A percentile compares a stretch with the other conserved stretches of the same genome.
These are phyloP conservation scores for Pharus latifolius DNA, from an alignment of 176 grass and related monocot species.

Conservation along the genomic window DNA sequence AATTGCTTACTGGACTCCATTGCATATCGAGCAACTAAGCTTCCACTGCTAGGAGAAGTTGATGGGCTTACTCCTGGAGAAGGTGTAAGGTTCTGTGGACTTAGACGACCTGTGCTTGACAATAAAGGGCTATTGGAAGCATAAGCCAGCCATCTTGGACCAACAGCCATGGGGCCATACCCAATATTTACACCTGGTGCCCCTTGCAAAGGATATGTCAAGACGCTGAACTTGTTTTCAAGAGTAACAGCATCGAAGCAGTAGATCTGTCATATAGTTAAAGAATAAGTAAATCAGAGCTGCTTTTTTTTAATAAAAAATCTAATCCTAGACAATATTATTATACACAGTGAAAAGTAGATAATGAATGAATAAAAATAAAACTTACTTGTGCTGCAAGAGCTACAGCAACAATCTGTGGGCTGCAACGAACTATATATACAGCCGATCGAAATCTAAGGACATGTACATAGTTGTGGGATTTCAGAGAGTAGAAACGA, in stretches of 20 bases:
- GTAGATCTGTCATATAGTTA: slow-evolving; percentile 64
- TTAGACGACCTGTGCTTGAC: slow-evolving; percentile 82
- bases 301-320: not conserved
- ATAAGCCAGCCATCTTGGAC: slow-evolving; percentile 95
- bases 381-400: slow-evolving; percentile 93
- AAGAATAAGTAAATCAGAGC: slow-evolving; percentile 7
- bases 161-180: slow-evolving; percentile 93
- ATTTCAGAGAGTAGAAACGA: slow-evolving; percentile 93
- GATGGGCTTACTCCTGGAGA: slow-evolving; percentile 98
- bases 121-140: slow-evolving; percentile 68
- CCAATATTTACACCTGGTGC: slow-evolving; percentile 74
- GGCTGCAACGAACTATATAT: slow-evolving; percentile 95
- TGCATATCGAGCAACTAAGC: slow-evolving; percentile 96
- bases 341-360: not conserved
- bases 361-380: not conserved
- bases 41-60: slow-evolving; percentile 89
- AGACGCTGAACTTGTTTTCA: slow-evolving; percentile 90
- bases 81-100: slow-evolving; percentile 91
- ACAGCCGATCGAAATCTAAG: slow-evolving; percentile 89
- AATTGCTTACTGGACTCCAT: slow-evolving; percentile 98
- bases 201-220: slow-evolving; percentile 93
- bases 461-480: slow-evolving; percentile 88
- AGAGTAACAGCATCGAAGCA: slow-evolving; percentile 98
- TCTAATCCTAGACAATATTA: not conserved
- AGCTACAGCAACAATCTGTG: slow-evolving; percentile 85